Evolutionary conservation across 495 filamentous ascomycete genomes (phyloP).

Genomic region (Aspergillus nanangensis): DNA sequence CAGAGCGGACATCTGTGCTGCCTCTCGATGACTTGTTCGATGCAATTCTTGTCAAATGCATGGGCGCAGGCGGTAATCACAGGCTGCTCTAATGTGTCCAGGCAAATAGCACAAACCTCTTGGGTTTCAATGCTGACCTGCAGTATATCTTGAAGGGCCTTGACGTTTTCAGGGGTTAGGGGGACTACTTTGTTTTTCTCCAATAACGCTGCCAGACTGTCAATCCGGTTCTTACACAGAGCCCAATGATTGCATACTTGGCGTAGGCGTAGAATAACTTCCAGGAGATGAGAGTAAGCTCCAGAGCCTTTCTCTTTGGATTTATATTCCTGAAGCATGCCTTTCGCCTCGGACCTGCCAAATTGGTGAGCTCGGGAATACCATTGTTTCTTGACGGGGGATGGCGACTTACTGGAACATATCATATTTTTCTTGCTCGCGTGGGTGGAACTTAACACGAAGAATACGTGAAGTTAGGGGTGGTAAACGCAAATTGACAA

Average conservation of each 20-base stretch:
- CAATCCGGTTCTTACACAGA: slow-evolving; percentile 67
- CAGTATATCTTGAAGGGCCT: slow-evolving; percentile 70
- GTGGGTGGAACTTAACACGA: slow-evolving; percentile 65
- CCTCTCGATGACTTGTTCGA: slow-evolving; percentile 70
- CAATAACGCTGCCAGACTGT: slow-evolving; percentile 62
- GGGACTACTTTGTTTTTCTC: slow-evolving; percentile 62
- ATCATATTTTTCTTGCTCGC: slow-evolving; percentile 78
- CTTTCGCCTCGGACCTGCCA: slow-evolving; percentile 64
- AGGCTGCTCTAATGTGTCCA: slow-evolving; percentile 68
- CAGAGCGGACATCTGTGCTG: slow-evolving; percentile 89
- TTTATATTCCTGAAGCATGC: slow-evolving; percentile 61
- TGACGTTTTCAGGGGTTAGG: slow-evolving; percentile 68
- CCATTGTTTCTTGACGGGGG: background rate
- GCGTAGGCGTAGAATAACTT: slow-evolving; percentile 77
- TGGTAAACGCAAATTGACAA: slow-evolving; percentile 79
- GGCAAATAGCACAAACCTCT: slow-evolving; percentile 81
- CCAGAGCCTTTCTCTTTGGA: slow-evolving; percentile 37
- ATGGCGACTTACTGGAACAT: slow-evolving; percentile 57
- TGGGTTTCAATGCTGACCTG: slow-evolving; percentile 75
- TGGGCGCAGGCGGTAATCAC: slow-evolving; percentile 90
- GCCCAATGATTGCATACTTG: slow-evolving; percentile 90
- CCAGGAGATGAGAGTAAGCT: slow-evolving; percentile 65
- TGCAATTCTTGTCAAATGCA: slow-evolving; percentile 70
- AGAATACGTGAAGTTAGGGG: slow-evolving; percentile 77
- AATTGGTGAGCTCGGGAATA: slow-evolving; percentile 16